Evolutionary conservation across 306 rosid genomes (phyloP).

Genomic region (Trifolium fragiferum): DNA sequence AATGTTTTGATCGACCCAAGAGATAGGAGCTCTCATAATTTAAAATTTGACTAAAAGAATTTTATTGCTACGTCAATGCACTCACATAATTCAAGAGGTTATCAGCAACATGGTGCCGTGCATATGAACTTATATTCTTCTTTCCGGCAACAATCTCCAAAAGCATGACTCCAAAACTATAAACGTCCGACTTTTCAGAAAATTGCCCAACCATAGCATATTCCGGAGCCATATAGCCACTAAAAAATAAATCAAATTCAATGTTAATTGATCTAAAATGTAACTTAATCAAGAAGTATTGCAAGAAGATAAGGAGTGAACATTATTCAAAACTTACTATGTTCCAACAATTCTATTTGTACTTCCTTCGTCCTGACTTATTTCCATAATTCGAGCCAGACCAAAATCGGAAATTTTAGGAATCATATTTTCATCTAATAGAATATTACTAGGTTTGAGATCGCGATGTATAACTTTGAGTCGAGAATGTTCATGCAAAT

Average conservation of each 20-base stretch:
- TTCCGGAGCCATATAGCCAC: background rate
- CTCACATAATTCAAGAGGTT: constrained; percentile 2
- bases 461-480: constrained; percentile 10
- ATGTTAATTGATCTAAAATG: background rate
- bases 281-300: too few relatives aligned
- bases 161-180: background rate
- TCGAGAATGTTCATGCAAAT: constrained; percentile 3
- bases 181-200: background rate
- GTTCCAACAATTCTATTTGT: constrained; percentile 17
- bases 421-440: constrained; percentile 2
- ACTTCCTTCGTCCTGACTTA: constrained; percentile 13
- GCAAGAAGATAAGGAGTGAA: background rate
- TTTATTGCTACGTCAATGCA: background rate
- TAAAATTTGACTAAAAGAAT: too few relatives aligned
- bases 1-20: too few relatives aligned
- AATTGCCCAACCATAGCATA: constrained; percentile 3
- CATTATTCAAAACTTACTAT: constrained; percentile 9
- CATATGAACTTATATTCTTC: background rate
- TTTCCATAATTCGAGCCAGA: constrained; percentile 7
- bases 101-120: background rate
- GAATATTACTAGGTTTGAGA: constrained; percentile 4
- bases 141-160: constrained; percentile 6
- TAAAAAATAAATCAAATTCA: background rate
- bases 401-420: constrained; percentile 9
- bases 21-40: too few relatives aligned